Base-by-base conservation (phyloP, 73 alveolate genomes). In the Diophrys appendiculata region DNA sequence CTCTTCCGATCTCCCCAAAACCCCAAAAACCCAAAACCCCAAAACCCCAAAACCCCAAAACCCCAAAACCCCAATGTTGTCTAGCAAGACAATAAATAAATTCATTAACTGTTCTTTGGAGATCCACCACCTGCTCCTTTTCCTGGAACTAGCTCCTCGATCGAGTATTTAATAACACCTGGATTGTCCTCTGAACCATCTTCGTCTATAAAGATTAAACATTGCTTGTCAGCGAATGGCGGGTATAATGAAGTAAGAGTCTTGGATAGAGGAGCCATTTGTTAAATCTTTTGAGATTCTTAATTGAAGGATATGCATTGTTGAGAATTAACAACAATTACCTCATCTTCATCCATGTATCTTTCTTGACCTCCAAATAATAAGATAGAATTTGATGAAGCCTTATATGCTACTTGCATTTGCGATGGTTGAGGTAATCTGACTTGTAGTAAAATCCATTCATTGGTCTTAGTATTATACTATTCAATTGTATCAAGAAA, bases 101-200 rank as follows among this genome's bases (percentile, higher is more conserved):
- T n/a, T n/a, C n/a, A n/a, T n/a, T n/a, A n/a, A n/a, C n/a, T n/a
- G n/a, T n/a, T n/a, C n/a, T n/a, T n/a, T n/a, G n/a, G n/a, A n/a
- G n/a, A n/a, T n/a, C n/a, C n/a, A n/a, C n/a, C n/a, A n/a, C n/a
- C n/a, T n/a, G n/a, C n/a, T n/a, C n/a, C n/a, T n/a, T n/a, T n/a
- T n/a, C 75, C 75, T 28, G 35, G 75, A 1, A 67, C 27, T 1
- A 26, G 29, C 24, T 67, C 75, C 35, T 28, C 75, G 24, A 67
- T 67, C 43, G 54, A 23, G 75, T 67, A 67, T 54, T 67, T 67
- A 24, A 67, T 29, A 1, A 67, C 53, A 14, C 31, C 53, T 25
- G 75, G 75, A 28, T 29, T 67, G 54, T 67, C 75, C 1, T 43
- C 60, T 43, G 60, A 43, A 11, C 60, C 60, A 43, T 43, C 60